Evolutionary conservation across 1,139 yeast species (phyloP).

Genomic region (Magnusiomyces fungicola): DNA sequence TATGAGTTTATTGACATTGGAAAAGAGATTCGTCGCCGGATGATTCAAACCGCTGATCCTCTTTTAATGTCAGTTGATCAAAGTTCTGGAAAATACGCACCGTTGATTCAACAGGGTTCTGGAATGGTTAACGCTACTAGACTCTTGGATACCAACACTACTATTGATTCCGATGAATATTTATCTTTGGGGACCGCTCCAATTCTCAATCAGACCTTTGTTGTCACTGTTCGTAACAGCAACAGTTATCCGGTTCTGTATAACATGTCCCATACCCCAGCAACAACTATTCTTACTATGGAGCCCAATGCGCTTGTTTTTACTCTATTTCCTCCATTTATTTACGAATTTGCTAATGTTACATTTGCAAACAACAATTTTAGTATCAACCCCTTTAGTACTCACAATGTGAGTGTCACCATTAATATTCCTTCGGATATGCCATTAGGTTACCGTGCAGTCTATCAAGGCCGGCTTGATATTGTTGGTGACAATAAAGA

Average conservation of each 20-base stretch:
- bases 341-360: slow-evolving; percentile 11
- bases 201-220: slow-evolving; percentile 13
- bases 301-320: not conserved
- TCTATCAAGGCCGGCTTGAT: not conserved
- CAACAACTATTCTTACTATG: slow-evolving; percentile 11
- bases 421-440: not conserved
- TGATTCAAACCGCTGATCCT: slow-evolving; percentile 4
- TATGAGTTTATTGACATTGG: not conserved
- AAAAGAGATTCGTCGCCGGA: not conserved
- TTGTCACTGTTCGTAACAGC: slow-evolving; percentile 16
- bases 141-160: slow-evolving; percentile 33
- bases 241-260: slow-evolving; percentile 14
- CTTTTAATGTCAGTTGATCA: not conserved
- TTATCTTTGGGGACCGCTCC: slow-evolving; percentile 17
- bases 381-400: not conserved
- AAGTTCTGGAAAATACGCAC: slow-evolving; percentile 6
- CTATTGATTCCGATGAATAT: slow-evolving; percentile 15
- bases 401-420: not conserved
- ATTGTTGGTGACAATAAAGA: slow-evolving; percentile 18
- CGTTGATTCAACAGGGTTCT: slow-evolving; percentile 22
- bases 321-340: slow-evolving; percentile 14
- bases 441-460: not conserved
- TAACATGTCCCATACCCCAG: slow-evolving; percentile 12
- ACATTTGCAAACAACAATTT: not conserved
- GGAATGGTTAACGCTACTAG: slow-evolving; percentile 33